Conservation (phyloP, 2,329 filamentous ascomycete species). For the Tolypocladium pustulatum region DNA sequence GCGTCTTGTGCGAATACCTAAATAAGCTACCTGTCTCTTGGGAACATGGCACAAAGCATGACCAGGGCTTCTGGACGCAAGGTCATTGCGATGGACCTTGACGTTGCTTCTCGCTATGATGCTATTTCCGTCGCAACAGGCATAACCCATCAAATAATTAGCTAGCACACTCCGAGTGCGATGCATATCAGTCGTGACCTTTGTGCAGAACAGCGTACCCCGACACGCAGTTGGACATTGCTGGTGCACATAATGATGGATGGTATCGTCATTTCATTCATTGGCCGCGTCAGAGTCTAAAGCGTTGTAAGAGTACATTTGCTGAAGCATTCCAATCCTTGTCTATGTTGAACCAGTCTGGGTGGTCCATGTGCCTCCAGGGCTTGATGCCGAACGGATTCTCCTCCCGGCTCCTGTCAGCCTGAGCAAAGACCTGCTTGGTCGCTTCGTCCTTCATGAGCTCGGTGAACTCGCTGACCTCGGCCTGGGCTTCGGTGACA, state of each 20-base stretch:
- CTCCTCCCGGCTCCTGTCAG: constrained; percentile 39
- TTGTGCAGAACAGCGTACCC: background rate
- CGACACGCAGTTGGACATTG: background rate
- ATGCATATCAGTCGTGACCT: background rate
- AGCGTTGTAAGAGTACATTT: background rate
- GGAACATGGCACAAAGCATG: background rate
- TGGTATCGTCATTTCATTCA: background rate
- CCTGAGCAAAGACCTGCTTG: constrained; percentile 40
- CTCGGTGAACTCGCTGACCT: constrained; percentile 41
- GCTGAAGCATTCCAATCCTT: constrained; percentile 7
- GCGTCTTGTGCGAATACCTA: background rate
- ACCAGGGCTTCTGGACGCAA: background rate
- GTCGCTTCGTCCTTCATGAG: constrained; percentile 35
- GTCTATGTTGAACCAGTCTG: constrained; percentile 41
- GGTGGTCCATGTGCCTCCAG: constrained; percentile 49
- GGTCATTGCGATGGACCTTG: background rate
- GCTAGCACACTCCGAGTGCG: background rate
- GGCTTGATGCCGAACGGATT: constrained; percentile 47
- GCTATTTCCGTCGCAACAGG: background rate
- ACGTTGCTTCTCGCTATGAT: background rate
- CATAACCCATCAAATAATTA: background rate
- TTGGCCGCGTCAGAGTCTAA: background rate
- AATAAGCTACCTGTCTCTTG: too few species aligned
- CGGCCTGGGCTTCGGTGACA: constrained; percentile 33
- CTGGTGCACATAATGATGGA: background rate